phyloP scores from a whole-genome alignment of 2,329 filamentous ascomycete genomes.

The Drechslerella coelobrocha region DNA sequence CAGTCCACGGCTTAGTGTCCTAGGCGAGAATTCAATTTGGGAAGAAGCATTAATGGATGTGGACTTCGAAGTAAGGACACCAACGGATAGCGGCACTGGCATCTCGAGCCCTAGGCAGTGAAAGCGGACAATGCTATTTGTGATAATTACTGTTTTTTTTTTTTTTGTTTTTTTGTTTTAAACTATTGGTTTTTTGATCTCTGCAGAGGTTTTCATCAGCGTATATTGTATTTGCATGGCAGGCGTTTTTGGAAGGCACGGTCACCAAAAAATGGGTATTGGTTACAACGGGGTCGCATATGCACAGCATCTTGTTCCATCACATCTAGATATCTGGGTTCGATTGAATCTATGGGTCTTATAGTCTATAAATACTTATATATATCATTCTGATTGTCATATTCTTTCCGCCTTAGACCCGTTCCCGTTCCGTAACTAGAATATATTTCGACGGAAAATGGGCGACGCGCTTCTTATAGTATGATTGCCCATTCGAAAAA shows the following conservation, averaged over 20 bases:
- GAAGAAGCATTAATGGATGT: conserved; percentile 45
- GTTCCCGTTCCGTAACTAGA: no score
- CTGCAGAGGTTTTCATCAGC: not conserved
- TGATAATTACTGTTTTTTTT: not conserved
- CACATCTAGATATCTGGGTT: no score
- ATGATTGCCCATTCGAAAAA: no score
- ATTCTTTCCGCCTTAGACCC: no score
- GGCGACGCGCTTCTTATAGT: no score
- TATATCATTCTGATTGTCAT: no score
- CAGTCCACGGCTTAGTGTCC: conserved; percentile 32
- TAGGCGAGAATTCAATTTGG: conserved; percentile 42
- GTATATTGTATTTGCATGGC: not conserved
- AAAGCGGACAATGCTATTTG: conserved; percentile 6
- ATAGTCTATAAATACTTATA: no score
- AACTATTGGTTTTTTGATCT: not conserved
- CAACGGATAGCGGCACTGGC: conserved; percentile 16
- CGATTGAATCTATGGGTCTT: no score
- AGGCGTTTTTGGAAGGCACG: conserved; percentile 3
- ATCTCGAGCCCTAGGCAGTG: conserved; percentile 9
- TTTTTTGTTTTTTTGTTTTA: not conserved
- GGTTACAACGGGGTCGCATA: not conserved
- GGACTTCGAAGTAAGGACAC: conserved; percentile 30
- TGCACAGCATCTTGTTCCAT: not conserved
- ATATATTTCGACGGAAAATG: no score
- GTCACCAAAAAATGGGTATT: not conserved